Percentiles rank a stretch among this genome's conserved stretches.
Evolutionary conservation across 768 basidiomycete genomes (phyloP).

Genomic region (Boletellus ananiceps): DNA sequence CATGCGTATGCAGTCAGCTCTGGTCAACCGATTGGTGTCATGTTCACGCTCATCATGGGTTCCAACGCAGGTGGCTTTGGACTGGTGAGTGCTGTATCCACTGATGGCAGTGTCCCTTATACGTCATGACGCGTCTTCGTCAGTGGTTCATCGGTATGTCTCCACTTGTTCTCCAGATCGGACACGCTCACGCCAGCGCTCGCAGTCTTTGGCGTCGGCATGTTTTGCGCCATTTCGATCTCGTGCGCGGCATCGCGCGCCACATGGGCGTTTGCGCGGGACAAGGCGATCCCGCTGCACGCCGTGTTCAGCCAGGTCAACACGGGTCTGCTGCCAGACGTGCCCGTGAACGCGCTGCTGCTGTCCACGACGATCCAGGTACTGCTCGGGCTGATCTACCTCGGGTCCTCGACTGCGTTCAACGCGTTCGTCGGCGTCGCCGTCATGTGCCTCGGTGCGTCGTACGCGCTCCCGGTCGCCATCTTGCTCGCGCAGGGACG

Average conservation of each 20-base stretch:
- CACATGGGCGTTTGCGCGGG: constrained; percentile 69
- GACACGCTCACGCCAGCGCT: not conserved
- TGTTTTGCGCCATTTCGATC: constrained; percentile 65
- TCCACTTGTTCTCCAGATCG: not conserved
- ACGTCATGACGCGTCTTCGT: not conserved
- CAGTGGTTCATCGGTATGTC: constrained; percentile 43
- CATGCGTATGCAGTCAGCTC: constrained; percentile 40
- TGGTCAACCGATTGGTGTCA: constrained; percentile 59
- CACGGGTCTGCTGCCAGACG: constrained; percentile 33
- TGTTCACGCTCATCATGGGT: constrained; percentile 61
- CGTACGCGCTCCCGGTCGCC: constrained; percentile 58
- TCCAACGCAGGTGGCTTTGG: constrained; percentile 59
- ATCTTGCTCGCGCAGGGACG: constrained; percentile 47
- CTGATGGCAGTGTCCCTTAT: not conserved
- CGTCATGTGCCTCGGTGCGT: constrained; percentile 62
- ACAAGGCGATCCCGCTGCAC: constrained; percentile 58
- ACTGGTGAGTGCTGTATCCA: constrained; percentile 36
- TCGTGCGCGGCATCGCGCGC: constrained; percentile 63
- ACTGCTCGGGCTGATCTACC: constrained; percentile 57
- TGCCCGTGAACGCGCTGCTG: constrained; percentile 57
- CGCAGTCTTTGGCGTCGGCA: constrained; percentile 48
- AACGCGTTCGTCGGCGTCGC: constrained; percentile 66
- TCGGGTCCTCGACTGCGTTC: constrained; percentile 59
- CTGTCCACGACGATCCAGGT: constrained; percentile 56
- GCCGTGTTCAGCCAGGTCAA: constrained; percentile 43